Percentiles rank a stretch among this genome's conserved stretches.
phyloP scores from a whole-genome alignment of 2,329 filamentous ascomycete genomes.

The Peltaster fructicola region DNA sequence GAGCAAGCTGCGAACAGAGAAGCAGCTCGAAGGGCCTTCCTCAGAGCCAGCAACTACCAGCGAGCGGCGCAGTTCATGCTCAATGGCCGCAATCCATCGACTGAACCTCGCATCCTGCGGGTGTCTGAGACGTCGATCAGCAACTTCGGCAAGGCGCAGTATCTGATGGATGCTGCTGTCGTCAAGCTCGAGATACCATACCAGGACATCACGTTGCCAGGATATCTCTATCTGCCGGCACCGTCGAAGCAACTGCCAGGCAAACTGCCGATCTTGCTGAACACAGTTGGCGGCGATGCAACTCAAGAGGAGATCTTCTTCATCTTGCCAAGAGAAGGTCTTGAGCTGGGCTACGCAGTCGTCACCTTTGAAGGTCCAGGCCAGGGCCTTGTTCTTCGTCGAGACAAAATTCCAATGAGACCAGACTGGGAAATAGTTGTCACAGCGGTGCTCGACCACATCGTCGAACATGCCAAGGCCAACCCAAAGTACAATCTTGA shows the following conservation, averaged over 20 bases:
- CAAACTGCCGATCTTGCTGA: not conserved
- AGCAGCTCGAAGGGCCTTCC: constrained; percentile 20
- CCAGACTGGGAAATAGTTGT: constrained; percentile 16
- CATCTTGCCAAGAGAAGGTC: constrained; percentile 1
- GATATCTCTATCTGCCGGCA: constrained; percentile 1
- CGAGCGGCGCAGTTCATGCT: constrained; percentile 1
- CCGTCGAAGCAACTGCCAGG: not conserved
- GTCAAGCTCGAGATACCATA: constrained; percentile 1
- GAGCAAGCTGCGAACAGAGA: constrained; percentile 19
- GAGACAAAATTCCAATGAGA: constrained; percentile 6
- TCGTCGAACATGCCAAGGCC: constrained; percentile 4
- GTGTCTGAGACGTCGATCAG: constrained; percentile 1
- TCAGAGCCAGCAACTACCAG: constrained; percentile 26
- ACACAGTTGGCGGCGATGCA: constrained; percentile 1
- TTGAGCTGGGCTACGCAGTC: constrained; percentile 23
- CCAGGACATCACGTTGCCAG: not conserved
- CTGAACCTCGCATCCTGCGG: constrained; percentile 15
- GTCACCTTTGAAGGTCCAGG: constrained; percentile 31
- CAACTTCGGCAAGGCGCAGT: constrained; percentile 1
- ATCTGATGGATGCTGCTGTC: not conserved
- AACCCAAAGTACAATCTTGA: constrained; percentile 18
- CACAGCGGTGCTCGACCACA: constrained; percentile 10
- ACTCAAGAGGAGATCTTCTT: constrained; percentile 1
- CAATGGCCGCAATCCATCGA: constrained; percentile 1
- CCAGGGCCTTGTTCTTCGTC: constrained; percentile 23